Base-by-base conservation (phyloP, 1,284 basidiomycete species). In the Coniferiporia weirii region DNA sequence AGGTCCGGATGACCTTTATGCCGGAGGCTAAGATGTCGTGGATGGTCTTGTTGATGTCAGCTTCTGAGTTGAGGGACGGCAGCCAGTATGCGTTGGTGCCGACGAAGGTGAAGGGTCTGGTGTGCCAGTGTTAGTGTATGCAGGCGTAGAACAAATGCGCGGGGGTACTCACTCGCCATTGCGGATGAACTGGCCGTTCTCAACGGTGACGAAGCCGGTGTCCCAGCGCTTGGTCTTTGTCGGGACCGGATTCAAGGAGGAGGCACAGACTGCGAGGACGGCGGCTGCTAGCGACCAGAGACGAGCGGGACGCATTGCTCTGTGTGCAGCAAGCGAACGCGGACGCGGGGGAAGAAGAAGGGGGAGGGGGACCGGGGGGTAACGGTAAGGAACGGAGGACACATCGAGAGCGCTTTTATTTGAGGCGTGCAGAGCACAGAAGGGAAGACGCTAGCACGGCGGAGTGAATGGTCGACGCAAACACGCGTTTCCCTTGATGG, bases 11-110 rank as follows among this genome's bases (percentile, higher is more conserved):
- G 40, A 72, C 70, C n/a, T 59, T 68, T 50, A 72, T 64, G 19
- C 70, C 70, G 36, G 62, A 47, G 6, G 66, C 63, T n/a, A 64
- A 60, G 57, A 71, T 68, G 47, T 66, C 65, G 13, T 59, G 61
- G 22, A 71, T 52, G 1, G 67, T 68, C 12, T 61, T 62, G 47
- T 54, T 53, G 50, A 71, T 71, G 51, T 71, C 69, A 4, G 59
- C 65, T 15, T 67, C 67, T 13, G 63, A 65, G 52, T 69, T 67
- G 17, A 65, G 62, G 56, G 52, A 63, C 8, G 55, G 64, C 56
- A 62, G 60, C 64, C 65, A 70, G 70, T 87, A 88, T 1, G 80
- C 82, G 63, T 84, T 84, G 1, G 86, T 85, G 13, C 84, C 87
- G 44, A 84, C 70, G 64, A 82, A 85, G 32, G 70, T 71, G 65